Evolutionary conservation across 148 eudicot genomes (phyloP), one percentile per base, ranked within the genome.

Genomic region (Camellia sinensis): DNA sequence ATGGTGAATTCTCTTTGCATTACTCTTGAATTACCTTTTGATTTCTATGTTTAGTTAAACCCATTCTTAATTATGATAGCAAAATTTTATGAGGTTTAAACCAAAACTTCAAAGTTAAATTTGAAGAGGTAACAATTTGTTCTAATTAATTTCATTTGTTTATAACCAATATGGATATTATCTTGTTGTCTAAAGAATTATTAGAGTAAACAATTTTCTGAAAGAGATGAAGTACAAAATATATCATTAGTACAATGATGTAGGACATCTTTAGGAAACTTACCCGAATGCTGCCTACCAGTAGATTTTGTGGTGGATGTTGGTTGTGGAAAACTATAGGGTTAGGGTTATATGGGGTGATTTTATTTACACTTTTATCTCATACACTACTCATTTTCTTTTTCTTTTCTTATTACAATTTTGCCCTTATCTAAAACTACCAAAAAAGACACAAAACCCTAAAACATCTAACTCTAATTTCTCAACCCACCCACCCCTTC

Each of bases 1-100:
- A 93, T 95, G 99, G 99, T 95, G 86, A 84, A 77, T 64, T 81
- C 82, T 80, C 21, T 78, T 62, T 45, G 12, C 70, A 8, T 71
- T 67, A 37, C 79, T 44, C 17, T 37, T 77, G 60, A 65, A 18
- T 65, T 7, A 6, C 8, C 8, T 62, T 15, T 3, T 52, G 21
- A 2, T 71, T 22, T 44, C n/a, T 45, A 37, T 22, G 73, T 61
- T 71, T 8, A 19, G 17, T 11, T 17, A 15, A 71, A 10, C 56
- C 21, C 54, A 11, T 18, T 72, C 41, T 40, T 75, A 37, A 15
- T 43, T 73, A 50, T 71, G 61, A 21, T 9, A 12, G 45, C 50
- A 48, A 7, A 46, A 77, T 21, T 19, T 21, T 48, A 6, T 4
- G 6, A 12, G 37, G 52, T 4, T 13, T 6, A 29, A 45, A 63